Evolutionary conservation across 2,329 filamentous ascomycete genomes (phyloP), one percentile per base, ranked within the genome.

Genomic region (Colletotrichum abscissum): DNA sequence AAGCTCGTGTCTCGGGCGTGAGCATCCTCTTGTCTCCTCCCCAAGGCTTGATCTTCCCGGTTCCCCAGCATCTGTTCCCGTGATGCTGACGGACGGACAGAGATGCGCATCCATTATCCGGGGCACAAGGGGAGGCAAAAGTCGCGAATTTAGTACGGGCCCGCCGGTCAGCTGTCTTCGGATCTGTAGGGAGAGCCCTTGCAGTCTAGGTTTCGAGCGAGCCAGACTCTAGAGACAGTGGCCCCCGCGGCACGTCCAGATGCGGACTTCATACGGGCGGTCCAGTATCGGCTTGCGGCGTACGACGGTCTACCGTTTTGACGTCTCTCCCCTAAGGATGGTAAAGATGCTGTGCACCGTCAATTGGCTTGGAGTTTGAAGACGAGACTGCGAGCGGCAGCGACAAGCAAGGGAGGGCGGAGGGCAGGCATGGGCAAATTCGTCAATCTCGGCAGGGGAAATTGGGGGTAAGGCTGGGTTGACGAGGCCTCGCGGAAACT

Each of bases 401-500:
- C 59, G 56, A 2, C 52, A 62, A 56, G 42, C 65, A 72, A 64
- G 69, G 69, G 65, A 28, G 30, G 26, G 28, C 26, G 19, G 33
- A 22, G 28, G 5, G 5, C 54, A 16, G 66, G 66, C 70, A 64
- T 64, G 42, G 30, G 42, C 70, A 73, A 73, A 69, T 60, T 69
- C 66, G 46, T 68, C 66, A 69, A 64, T 64, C 7, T 64, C 46
- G 62, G 62, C 49, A 64, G 62, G 70, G 58, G 70, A 69, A 69
- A 73, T 73, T 64, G 70, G 59, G 55, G 66, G 14, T 26, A 24
- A 54, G 62, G 11, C 42, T 49, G 42, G 46, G 35, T 26, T 60
- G 57, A 60, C 57, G 22, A 38, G 33, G n/a, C 30, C 55, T 58
- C 28, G 28, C 33, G 33, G 24, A 19, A 49, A 49, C 16, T 49